Conservation (phyloP, 2,329 filamentous ascomycete species). For the Chrysoporthe deuterocubensis region DNA sequence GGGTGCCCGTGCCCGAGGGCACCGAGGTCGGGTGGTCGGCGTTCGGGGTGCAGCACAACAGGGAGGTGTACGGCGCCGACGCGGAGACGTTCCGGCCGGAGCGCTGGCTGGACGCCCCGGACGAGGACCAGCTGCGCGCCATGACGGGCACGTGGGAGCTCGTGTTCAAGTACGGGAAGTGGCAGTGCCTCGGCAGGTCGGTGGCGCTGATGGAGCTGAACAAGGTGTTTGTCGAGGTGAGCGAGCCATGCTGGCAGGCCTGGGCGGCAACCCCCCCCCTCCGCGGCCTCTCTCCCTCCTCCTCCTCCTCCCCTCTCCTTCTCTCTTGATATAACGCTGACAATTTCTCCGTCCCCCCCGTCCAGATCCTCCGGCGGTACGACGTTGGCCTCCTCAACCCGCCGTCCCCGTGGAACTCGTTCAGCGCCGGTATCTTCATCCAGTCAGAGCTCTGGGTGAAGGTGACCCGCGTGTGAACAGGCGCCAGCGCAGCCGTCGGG, state of each 20-base stretch:
- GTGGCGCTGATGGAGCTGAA: constrained; percentile 50
- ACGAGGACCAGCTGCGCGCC: constrained; percentile 36
- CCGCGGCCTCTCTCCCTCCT: not conserved
- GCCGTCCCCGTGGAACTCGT: constrained; percentile 33
- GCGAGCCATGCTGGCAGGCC: constrained; percentile 16
- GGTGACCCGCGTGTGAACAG: constrained; percentile 32
- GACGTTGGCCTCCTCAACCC: constrained; percentile 35
- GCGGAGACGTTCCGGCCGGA: constrained; percentile 51
- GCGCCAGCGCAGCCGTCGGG: not conserved
- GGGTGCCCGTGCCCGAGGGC: constrained; percentile 49
- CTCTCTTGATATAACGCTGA: not conserved
- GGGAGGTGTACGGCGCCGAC: constrained; percentile 44
- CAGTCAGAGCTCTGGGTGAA: constrained; percentile 36
- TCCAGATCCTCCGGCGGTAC: constrained; percentile 33
- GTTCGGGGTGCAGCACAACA: constrained; percentile 45
- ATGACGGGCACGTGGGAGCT: constrained; percentile 47
- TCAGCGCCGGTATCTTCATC: constrained; percentile 36
- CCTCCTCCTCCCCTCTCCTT: not conserved
- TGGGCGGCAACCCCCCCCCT: no score
- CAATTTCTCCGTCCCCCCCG: not conserved
- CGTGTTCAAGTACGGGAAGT: constrained; percentile 49
- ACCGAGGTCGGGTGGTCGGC: constrained; percentile 49
- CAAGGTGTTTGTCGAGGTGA: constrained; percentile 49
- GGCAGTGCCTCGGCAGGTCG: constrained; percentile 50
- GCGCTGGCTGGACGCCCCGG: constrained; percentile 50